Base-by-base conservation (phyloP, 2,329 filamentous ascomycete genomes). In the Penicillium sp. region DNA sequence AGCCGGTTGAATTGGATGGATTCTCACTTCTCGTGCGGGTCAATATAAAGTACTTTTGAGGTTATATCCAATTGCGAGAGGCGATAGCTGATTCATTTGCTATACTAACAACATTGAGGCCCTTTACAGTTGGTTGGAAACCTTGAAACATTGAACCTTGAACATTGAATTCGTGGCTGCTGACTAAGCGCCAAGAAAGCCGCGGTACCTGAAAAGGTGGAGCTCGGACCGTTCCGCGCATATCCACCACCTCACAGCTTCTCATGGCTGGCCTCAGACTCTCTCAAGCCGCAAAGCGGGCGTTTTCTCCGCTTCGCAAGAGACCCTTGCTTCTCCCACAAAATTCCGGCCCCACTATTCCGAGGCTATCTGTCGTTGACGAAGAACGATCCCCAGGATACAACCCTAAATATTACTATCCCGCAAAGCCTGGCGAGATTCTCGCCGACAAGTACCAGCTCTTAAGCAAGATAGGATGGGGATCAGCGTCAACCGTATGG, bases 401-500 rank as follows among this genome's bases (percentile, higher is more conserved):
- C 53, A 39, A 69, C 53, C 62, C 66, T 49, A 65, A 64, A 55
- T 11, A 48, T 38, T 70, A 67, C 48, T 71, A 71, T 39, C 69
- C 66, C 56, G 67, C 61, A 21, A 67, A 62, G 5, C 66, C 68
- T 45, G 67, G 68, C 54, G 67, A 71, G 48, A 47, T 69, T 36
- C 58, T 71, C 43, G 60, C 48, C 31, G 47, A 66, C 61, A 60
- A 58, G n/a, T 71, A 68, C n/a, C 63, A 71, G 52, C 47, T 47
- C 4, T 13, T 71, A 18, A 56, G 66, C 22, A 71, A 71, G 54
- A 54, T 71, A 54, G 67, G 68, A 39, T 71, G 63, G 65, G 69
- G 67, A 2, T 55, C 64, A 5, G 66, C 58, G 39, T 71, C 65
- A 43, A 72, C 66, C 50, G 63, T 67, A 51, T 72, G 64, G 65